phyloP scores from a whole-genome alignment of 345 rosid species.

The Psidium friedrichsthalianum region DNA sequence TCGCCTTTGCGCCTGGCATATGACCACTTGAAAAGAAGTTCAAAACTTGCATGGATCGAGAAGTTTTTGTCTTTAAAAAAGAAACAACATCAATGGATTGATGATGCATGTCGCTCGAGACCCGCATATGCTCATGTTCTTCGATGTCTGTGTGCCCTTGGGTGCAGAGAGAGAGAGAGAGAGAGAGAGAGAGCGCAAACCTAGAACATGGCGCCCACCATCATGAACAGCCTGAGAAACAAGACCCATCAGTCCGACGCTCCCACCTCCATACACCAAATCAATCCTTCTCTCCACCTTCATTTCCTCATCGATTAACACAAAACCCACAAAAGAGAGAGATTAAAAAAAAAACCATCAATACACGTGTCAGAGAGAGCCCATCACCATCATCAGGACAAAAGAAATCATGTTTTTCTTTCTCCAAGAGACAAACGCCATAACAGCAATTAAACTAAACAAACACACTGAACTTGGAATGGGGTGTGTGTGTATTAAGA shows the following conservation, averaged over 20 bases:
- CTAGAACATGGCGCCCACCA: conserved; percentile 99
- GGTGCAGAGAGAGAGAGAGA: neutral
- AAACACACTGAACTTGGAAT: neutral
- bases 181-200: conserved; percentile 37
- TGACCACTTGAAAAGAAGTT: conserved; percentile 3
- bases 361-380: neutral
- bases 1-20: conserved; percentile 11
- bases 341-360: neutral
- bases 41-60: neutral
- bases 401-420: neutral
- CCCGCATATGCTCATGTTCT: neutral
- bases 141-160: neutral
- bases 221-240: conserved; percentile 97
- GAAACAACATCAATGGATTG: neutral
- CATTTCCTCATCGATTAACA: conserved; percentile 24
- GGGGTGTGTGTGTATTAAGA: neutral
- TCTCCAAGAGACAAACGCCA: neutral
- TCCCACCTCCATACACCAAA: conserved; percentile 95
- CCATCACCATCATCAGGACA: conserved; percentile 7
- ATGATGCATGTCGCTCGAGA: conserved; percentile 16
- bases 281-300: conserved; percentile 91
- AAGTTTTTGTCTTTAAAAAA: neutral
- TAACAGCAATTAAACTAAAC: neutral
- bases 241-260: conserved; percentile 98
- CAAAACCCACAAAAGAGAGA: neutral